Conservation (phyloP, 805 yeast species). For the Lipomyces yamanashiensis region DNA sequence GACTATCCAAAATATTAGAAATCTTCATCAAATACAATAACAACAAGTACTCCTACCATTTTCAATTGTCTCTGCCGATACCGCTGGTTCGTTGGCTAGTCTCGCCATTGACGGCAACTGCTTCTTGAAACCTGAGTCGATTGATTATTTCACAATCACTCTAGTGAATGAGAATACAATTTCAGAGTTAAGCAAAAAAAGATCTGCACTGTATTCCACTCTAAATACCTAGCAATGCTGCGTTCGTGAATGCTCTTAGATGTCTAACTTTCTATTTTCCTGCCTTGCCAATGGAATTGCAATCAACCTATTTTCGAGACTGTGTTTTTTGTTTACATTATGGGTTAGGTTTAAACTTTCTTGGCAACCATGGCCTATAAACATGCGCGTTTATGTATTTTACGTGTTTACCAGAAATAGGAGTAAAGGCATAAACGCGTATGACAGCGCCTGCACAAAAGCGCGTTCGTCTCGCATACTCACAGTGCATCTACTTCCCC, state of each 20-base stretch:
- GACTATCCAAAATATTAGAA: slow-evolving; percentile 13
- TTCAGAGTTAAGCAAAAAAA: no score
- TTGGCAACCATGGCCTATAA: slow-evolving; percentile 6
- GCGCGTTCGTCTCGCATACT: background rate
- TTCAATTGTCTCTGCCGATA: slow-evolving; percentile 28
- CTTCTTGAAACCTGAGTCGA: background rate
- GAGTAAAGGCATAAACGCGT: background rate
- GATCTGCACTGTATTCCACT: no score
- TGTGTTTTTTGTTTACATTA: slow-evolving; percentile 2
- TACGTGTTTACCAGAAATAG: background rate
- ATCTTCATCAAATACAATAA: no score
- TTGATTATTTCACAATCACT: no score
- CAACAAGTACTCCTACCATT: slow-evolving; percentile 17
- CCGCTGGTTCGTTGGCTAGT: slow-evolving; percentile 25
- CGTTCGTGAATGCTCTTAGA: background rate
- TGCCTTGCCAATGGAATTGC: background rate
- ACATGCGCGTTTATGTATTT: slow-evolving; percentile 9
- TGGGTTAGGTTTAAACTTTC: background rate
- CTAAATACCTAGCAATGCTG: no score
- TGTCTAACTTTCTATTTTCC: background rate
- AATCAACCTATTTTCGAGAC: background rate
- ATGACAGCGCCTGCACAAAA: background rate
- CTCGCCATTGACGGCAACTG: slow-evolving; percentile 24
- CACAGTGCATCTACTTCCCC: no score
- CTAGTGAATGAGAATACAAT: no score